Percentiles rank a stretch among this genome's conserved stretches.
These are phyloP conservation scores for Schwanniomyces yamadae DNA, from an alignment of 805 yeast species.

Conservation along the genomic window DNA sequence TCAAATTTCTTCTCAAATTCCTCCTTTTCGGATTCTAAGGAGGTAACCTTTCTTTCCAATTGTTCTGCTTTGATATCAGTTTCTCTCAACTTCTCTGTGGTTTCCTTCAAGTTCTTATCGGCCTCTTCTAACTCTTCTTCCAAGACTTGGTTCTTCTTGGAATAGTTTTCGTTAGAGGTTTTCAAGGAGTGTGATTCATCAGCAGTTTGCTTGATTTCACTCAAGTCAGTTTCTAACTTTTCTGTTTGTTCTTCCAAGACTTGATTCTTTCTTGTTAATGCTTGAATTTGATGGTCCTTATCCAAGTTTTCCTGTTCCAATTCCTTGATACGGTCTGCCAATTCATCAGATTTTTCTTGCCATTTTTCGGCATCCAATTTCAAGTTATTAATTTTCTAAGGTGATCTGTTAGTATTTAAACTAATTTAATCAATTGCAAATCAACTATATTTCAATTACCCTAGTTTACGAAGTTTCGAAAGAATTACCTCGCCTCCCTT, in stretches of 20 bases:
- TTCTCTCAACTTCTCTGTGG: conserved; percentile 91
- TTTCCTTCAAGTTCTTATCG: conserved; percentile 86
- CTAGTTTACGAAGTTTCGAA: too few relatives aligned
- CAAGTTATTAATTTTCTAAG: conserved; percentile 79
- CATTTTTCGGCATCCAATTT: conserved; percentile 95
- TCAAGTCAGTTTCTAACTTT: conserved; percentile 69
- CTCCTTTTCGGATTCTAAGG: conserved; percentile 89
- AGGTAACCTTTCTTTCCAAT: conserved; percentile 88
- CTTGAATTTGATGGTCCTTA: conserved; percentile 92
- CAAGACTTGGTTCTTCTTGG: conserved; percentile 83
- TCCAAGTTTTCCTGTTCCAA: conserved; percentile 89
- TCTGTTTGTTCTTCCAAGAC: conserved; percentile 82
- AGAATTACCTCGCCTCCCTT: too few relatives aligned
- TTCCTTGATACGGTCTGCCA: conserved; percentile 74
- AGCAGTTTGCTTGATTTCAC: conserved; percentile 79
- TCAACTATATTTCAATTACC: too few relatives aligned
- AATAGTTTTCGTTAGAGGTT: conserved; percentile 84
- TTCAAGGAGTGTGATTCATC: conserved; percentile 89
- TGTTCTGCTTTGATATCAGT: conserved; percentile 96
- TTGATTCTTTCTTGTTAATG: conserved; percentile 89
- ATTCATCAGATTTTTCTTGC: conserved; percentile 95
- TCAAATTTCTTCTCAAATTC: conserved; percentile 88
- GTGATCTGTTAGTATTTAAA: not conserved
- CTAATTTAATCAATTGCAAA: too few relatives aligned
- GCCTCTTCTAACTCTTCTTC: conserved; percentile 91